Evolutionary conservation across 106 monocot genomes (phyloP).

Genomic region (Acanthochlamys bracteata): DNA sequence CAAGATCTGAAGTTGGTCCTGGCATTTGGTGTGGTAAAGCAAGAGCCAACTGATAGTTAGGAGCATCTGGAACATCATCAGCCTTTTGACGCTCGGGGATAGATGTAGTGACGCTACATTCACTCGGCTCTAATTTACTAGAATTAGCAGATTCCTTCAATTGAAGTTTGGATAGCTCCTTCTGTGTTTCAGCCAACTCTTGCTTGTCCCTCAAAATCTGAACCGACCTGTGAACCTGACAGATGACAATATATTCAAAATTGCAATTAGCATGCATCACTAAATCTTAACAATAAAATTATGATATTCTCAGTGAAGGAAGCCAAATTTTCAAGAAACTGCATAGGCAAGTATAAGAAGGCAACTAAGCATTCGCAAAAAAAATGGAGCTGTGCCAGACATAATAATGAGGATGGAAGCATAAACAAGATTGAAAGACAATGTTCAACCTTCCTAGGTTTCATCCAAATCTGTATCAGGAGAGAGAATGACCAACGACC

Average conservation of each 20-base stretch:
- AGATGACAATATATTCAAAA: background rate
- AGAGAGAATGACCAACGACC: no score
- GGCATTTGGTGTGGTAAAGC: slow-evolving; percentile 45
- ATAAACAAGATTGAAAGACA: no score
- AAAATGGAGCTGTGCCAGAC: no score
- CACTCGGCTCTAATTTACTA: slow-evolving; percentile 15
- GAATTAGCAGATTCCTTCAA: slow-evolving; percentile 38
- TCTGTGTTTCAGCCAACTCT: slow-evolving; percentile 82
- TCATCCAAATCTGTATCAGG: no score
- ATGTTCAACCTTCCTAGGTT: no score
- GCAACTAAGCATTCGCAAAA: no score
- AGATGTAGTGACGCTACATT: slow-evolving; percentile 25
- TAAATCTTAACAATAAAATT: no score
- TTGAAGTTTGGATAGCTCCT: slow-evolving; percentile 76
- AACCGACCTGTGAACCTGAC: slow-evolving; percentile 84
- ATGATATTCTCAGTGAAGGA: no score
- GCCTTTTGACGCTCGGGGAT: slow-evolving; percentile 29
- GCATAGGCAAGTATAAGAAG: no score
- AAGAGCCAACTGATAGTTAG: slow-evolving; percentile 65
- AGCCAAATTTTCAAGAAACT: no score
- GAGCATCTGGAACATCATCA: slow-evolving; percentile 23
- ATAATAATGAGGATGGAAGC: no score
- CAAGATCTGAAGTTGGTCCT: background rate
- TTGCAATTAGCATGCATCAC: no score
- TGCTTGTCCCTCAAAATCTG: slow-evolving; percentile 92